Evolutionary conservation across 2,329 filamentous ascomycete species (phyloP).

Genomic region (Aspergillus versicolor): DNA sequence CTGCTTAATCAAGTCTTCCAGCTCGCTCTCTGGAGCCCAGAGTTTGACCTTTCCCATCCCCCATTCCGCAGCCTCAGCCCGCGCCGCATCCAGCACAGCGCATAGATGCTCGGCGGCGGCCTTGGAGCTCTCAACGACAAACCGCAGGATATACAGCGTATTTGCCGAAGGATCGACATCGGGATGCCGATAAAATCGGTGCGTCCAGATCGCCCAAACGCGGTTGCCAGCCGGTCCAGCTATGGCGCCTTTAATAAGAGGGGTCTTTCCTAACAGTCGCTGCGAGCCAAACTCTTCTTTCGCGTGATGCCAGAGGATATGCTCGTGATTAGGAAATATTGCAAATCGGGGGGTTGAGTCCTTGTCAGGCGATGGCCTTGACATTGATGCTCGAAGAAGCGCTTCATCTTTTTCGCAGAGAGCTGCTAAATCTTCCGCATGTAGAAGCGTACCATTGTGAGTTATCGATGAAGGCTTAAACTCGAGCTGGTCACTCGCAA

Average conservation of each 20-base stretch:
- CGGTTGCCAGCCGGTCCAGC: slow-evolving; percentile 16
- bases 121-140: not conserved
- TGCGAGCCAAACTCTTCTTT: slow-evolving; percentile 23
- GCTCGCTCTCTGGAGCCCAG: slow-evolving; percentile 19
- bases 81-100: slow-evolving; percentile 20
- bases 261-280: slow-evolving; percentile 14
- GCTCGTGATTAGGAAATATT: slow-evolving; percentile 22
- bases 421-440: not conserved
- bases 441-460: not conserved
- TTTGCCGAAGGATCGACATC: not conserved
- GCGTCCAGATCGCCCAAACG: slow-evolving; percentile 25
- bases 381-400: not conserved
- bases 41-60: slow-evolving; percentile 19
- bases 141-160: slow-evolving; percentile 4
- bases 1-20: not conserved
- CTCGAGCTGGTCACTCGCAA: slow-evolving; percentile 20
- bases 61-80: slow-evolving; percentile 23
- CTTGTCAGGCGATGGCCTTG: not conserved
- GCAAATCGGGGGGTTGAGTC: slow-evolving; percentile 10
- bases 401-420: not conserved
- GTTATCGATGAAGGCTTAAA: slow-evolving; percentile 5
- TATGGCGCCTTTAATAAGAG: slow-evolving; percentile 22
- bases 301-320: slow-evolving; percentile 24
- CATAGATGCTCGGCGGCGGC: not conserved
- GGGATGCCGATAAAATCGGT: slow-evolving; percentile 22